Conservation (phyloP, 2,329 filamentous ascomycete genomes). For the Periconia sp. region DNA sequence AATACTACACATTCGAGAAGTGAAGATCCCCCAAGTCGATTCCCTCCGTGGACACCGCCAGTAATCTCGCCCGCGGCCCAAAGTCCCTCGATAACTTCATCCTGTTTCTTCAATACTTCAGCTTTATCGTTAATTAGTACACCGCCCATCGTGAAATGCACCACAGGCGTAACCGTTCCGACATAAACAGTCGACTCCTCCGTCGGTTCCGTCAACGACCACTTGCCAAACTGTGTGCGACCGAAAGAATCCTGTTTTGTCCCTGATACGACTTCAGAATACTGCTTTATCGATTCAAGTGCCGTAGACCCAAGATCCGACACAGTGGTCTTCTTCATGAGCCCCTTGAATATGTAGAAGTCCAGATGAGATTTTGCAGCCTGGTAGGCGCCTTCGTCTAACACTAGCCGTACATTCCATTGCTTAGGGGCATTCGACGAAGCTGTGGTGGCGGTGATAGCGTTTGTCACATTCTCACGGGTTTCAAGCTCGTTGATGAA, state of each 20-base stretch:
- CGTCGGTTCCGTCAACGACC: slow-evolving; percentile 57
- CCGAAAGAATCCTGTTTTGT: slow-evolving; percentile 53
- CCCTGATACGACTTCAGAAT: slow-evolving; percentile 54
- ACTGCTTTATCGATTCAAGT: slow-evolving; percentile 56
- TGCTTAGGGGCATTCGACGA: slow-evolving; percentile 49
- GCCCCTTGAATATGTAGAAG: slow-evolving; percentile 68
- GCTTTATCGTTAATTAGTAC: slow-evolving; percentile 62
- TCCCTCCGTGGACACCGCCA: slow-evolving; percentile 68
- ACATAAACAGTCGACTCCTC: slow-evolving; percentile 62
- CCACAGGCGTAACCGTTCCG: slow-evolving; percentile 66
- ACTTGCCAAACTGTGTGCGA: slow-evolving; percentile 61
- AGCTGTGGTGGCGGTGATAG: slow-evolving; percentile 52
- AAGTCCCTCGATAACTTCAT: slow-evolving; percentile 59
- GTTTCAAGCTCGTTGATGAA: slow-evolving; percentile 71
- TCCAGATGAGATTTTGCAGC: slow-evolving; percentile 63
- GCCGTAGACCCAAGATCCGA: slow-evolving; percentile 51
- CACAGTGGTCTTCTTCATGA: slow-evolving; percentile 64
- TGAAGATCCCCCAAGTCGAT: slow-evolving; percentile 66
- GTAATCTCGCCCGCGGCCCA: slow-evolving; percentile 71
- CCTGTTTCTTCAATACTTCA: slow-evolving; percentile 55
- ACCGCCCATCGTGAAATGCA: slow-evolving; percentile 73
- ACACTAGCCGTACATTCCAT: slow-evolving; percentile 64
- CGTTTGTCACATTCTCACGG: slow-evolving; percentile 61
- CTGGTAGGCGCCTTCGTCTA: slow-evolving; percentile 64
- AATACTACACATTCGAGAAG: slow-evolving; percentile 69